Conservation (phyloP, 2,329 filamentous ascomycete species). For the Cucurbitaria berberidis region DNA sequence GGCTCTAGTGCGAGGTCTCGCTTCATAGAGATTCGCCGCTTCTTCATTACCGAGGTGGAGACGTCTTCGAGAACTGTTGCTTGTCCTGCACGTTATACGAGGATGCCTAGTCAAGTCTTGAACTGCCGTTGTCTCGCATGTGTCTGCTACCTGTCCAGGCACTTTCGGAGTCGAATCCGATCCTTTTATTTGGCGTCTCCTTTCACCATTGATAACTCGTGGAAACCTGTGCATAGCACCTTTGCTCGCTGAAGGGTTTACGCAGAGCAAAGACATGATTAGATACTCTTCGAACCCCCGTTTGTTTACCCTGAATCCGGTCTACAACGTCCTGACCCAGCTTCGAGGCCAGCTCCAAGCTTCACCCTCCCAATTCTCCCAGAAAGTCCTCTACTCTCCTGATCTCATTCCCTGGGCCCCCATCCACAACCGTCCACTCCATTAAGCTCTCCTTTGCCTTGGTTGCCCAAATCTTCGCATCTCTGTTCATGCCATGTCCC, state of each 20-base stretch:
- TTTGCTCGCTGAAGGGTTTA: neutral
- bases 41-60: conserved; percentile 4
- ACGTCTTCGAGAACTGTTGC: neutral
- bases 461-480: conserved; percentile 25
- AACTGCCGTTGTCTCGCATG: neutral
- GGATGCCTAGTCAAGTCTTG: conserved; percentile 7
- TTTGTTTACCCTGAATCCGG: too few relatives aligned
- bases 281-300: too few relatives aligned
- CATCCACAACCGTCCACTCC: conserved; percentile 28
- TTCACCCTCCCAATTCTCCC: conserved; percentile 17
- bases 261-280: neutral
- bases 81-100: neutral
- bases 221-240: neutral
- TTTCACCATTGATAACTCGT: neutral
- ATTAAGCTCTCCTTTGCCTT: conserved; percentile 27
- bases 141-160: conserved; percentile 5
- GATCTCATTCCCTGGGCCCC: conserved; percentile 17
- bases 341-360: neutral
- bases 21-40: neutral
- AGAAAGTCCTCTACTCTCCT: conserved; percentile 25
- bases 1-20: neutral
- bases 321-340: neutral
- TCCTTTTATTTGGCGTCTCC: neutral
- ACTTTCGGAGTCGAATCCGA: neutral
- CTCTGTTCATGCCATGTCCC: conserved; percentile 17